Evolutionary conservation across 1,284 basidiomycete species (phyloP).

Genomic region (Neolentinus lepideus): DNA sequence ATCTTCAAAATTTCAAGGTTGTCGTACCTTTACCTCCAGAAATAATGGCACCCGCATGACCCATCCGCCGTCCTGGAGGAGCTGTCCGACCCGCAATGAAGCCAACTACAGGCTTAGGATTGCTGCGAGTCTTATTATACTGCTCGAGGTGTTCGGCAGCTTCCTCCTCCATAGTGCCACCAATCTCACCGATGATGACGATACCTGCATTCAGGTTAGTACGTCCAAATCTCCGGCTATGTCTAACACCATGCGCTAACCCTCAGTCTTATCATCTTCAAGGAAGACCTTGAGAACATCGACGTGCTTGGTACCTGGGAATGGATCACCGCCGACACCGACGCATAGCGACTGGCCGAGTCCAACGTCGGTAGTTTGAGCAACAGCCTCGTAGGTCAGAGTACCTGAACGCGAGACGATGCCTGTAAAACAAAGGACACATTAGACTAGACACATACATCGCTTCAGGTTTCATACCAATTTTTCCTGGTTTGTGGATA

Average conservation of each 20-base stretch:
- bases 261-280: conserved; percentile 88
- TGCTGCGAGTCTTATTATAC: conserved; percentile 84
- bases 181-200: conserved; percentile 98
- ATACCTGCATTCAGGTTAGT: conserved; percentile 50
- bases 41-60: conserved; percentile 98
- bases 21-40: conserved; percentile 87
- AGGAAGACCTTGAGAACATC: conserved; percentile 97
- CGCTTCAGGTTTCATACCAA: conserved; percentile 46
- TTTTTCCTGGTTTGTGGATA: conserved; percentile 93
- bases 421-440: conserved; percentile 35
- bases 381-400: conserved; percentile 88
- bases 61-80: conserved; percentile 97
- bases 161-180: conserved; percentile 99
- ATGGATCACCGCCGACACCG: conserved; percentile 98
- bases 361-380: conserved; percentile 92
- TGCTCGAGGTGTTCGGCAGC: conserved; percentile 93
- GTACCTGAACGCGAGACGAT: conserved; percentile 98
- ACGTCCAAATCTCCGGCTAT: not conserved
- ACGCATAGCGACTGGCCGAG: conserved; percentile 96
- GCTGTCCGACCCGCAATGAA: conserved; percentile 98
- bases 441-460: conserved; percentile 4
- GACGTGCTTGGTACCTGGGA: conserved; percentile 94
- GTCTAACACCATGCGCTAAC: conserved; percentile 27
- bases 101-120: conserved; percentile 94
- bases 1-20: not conserved